Conservation (phyloP, 1,284 basidiomycete genomes). For the Ganoderma lingzhi region DNA sequence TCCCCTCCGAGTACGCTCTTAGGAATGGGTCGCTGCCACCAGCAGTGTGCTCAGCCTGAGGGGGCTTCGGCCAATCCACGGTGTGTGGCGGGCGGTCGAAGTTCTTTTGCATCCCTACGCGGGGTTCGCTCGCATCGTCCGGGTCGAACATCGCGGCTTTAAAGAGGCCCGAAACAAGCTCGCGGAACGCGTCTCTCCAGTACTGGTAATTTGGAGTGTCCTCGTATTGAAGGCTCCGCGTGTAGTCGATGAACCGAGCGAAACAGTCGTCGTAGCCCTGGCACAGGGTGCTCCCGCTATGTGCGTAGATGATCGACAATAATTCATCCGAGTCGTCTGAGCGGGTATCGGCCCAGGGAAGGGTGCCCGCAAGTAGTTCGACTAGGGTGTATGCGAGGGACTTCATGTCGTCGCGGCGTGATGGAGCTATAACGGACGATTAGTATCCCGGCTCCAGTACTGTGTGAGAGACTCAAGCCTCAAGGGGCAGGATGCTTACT, state of each 20-base stretch:
- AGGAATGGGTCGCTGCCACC: not conserved
- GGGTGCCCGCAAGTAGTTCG: too few relatives aligned
- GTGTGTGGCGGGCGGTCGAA: not conserved
- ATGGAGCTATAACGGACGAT: not conserved
- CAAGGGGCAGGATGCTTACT: not conserved
- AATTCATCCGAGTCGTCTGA: too few relatives aligned
- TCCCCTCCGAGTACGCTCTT: not conserved
- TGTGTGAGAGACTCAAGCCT: not conserved
- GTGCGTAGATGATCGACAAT: too few relatives aligned
- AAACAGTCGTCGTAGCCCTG: too few relatives aligned
- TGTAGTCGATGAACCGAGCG: too few relatives aligned
- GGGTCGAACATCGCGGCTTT: not conserved
- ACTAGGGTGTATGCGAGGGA: too few relatives aligned
- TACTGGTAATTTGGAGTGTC: too few relatives aligned
- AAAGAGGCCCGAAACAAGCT: not conserved
- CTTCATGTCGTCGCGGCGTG: not conserved
- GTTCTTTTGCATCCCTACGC: not conserved
- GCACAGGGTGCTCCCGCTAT: too few relatives aligned
- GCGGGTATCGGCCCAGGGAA: too few relatives aligned
- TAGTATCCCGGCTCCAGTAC: not conserved
- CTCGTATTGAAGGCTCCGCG: too few relatives aligned
- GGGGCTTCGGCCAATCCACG: not conserved
- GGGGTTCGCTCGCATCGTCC: not conserved
- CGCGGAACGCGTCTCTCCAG: too few relatives aligned
- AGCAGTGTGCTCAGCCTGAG: not conserved